Evolutionary conservation across 2,329 filamentous ascomycete species (phyloP), one percentile per base, ranked within the genome.

Genomic region (Trichophyton rubrum): DNA sequence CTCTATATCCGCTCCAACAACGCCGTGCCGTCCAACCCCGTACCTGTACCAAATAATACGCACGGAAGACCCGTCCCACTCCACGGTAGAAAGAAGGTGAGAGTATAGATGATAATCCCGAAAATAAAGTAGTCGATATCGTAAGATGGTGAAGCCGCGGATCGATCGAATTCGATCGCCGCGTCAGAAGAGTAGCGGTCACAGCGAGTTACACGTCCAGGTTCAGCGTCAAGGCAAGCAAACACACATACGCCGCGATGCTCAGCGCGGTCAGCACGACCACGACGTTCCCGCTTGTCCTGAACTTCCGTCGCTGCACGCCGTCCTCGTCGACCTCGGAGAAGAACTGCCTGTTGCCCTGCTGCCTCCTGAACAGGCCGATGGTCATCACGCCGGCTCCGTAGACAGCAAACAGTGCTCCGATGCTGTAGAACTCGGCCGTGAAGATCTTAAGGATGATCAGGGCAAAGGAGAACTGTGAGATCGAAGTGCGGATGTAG

Each of bases 361-460:
- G 89, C 70, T 91, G 89, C 59, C 93, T 85, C 61, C 93, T 83
- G 74, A 95, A 95, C 59, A 90, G 78, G 67, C 90, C 88, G 62
- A 95, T 89, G 27, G 89, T 79, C 70, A 97, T 78, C 56, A 99
- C 83, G 5, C 89, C 89, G 2, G 86, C 85, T 11, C 92, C 93
- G 70, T 97, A 97, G 56, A 90, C 85, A 49, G 93, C 91, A 71
- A 96, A 96, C 35, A 99, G 80, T 5, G 93, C 93, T n/a, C 93
- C 93, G 64, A 96, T 96, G 66, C 87, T 85, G 75, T 97, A 97
- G 78, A 99, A 97, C 71, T 97, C 93, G 59, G 86, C 83, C 7
- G 90, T 96, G 77, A 99, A 97, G 74, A 99, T 95, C 77, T 95
- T 96, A 66, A 96, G 84, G 59, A 99, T 89, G 64, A 99, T 86